Percentiles rank a stretch among this genome's conserved stretches.
Conservation (phyloP, 768 basidiomycete genomes). For the Podaxis mareebaensis region DNA sequence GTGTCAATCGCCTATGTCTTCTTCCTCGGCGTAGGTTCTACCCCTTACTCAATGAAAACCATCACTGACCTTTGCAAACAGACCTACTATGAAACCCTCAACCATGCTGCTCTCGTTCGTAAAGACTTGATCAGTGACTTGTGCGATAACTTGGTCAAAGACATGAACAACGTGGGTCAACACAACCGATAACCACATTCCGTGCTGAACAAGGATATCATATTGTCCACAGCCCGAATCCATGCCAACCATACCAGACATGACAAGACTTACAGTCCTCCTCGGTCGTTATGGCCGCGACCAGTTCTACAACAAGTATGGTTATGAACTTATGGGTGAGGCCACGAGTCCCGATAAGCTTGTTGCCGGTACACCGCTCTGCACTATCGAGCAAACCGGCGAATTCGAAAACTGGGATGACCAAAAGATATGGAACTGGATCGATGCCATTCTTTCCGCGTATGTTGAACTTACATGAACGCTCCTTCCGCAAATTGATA, state of each 20-base stretch:
- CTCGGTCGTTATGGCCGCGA: background rate
- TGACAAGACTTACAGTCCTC: background rate
- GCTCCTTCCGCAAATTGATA: background rate
- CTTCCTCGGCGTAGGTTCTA: background rate
- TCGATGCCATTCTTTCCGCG: background rate
- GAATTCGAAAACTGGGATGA: background rate
- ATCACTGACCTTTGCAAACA: background rate
- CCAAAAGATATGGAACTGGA: background rate
- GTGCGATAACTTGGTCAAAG: background rate
- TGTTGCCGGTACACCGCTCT: background rate
- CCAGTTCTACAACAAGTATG: background rate
- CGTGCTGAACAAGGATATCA: background rate
- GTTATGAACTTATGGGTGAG: background rate
- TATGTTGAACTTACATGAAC: background rate
- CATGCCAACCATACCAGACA: background rate
- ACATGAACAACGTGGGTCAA: background rate
- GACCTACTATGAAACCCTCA: background rate
- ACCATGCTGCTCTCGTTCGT: background rate
- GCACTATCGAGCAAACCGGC: background rate
- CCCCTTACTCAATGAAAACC: background rate
- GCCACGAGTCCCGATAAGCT: background rate
- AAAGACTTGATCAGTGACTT: background rate
- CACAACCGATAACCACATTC: background rate
- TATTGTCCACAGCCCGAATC: background rate
- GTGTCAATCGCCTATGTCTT: background rate